Base-by-base conservation (phyloP, 345 rosid species). In the Erysimum cheiranthoides region DNA sequence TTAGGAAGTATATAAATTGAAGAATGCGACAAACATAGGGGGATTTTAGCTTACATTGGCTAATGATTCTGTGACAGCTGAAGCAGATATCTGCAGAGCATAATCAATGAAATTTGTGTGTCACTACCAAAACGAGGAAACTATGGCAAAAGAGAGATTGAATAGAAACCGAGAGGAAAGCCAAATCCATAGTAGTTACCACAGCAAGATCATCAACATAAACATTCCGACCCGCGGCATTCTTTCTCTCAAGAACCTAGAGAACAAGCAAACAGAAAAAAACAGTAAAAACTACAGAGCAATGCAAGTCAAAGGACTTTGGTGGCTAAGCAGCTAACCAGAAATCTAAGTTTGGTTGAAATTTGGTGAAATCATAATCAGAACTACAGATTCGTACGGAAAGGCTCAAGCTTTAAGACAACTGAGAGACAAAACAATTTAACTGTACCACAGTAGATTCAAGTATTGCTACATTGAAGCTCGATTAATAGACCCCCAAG, bases 31-130 rank as follows among this genome's bases (percentile, higher is more conserved):
- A 3, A 10, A 45, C n/a, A 14, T 14, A 42, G 8, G 31, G 35
- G 28, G 12, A 5, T 42, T 52, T 57, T 71, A 62, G 62, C 97
- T 93, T 87, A 93, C 98, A 89, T 86, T 88, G 81, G 89, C 87
- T 82, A 96, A 81, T 53, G 98, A 89, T 85, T 91, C 98, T 82
- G 79, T 86, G 71, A 89, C 96, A 69, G 91, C 95, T 2, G 89
- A 84, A 73, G 92, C 81, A 78, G 96, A 96, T 30, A 96, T 84
- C 99, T 95, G 89, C 86, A 79, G 51, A 79, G 74, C 16, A 73
- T 27, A 69, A 32, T 17, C 16, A 47, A 56, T 9, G 32, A 71
- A 68, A 42, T 2, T 58, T 18, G 35, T 45, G 40, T 13, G 14
- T 65, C 6, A 73, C 12, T 51, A 73, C 61, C 25, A 27, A 27